A percentile compares a stretch with the other conserved stretches of the same genome.
Evolutionary conservation across 768 basidiomycete species (phyloP).

Genomic region (Nevesoporus exiguus): DNA sequence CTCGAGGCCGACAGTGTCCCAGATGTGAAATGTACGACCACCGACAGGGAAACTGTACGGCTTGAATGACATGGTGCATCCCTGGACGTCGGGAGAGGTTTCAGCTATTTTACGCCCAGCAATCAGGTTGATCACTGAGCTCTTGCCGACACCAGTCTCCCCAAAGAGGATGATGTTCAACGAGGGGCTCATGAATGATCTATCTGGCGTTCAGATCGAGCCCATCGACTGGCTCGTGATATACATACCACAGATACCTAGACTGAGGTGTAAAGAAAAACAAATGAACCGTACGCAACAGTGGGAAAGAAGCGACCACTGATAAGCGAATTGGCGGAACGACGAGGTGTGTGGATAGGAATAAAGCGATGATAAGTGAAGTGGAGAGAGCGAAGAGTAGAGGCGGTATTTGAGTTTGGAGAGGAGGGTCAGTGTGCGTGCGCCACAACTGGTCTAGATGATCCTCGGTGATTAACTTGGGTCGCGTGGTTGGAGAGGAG

Average conservation of each 20-base stretch:
- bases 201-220: slow-evolving; percentile 18
- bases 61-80: slow-evolving; percentile 37
- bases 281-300: neutral
- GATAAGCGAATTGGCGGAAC: neutral
- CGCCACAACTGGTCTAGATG: slow-evolving; percentile 14
- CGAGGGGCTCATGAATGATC: slow-evolving; percentile 17
- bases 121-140: slow-evolving; percentile 34
- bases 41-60: slow-evolving; percentile 26
- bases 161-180: slow-evolving; percentile 44
- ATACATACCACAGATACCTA: slow-evolving; percentile 10
- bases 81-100: slow-evolving; percentile 28
- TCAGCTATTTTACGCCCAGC: slow-evolving; percentile 24
- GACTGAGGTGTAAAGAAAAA: neutral
- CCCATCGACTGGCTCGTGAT: slow-evolving; percentile 2
- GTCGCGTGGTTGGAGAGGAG: slow-evolving; percentile 2
- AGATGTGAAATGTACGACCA: slow-evolving; percentile 21
- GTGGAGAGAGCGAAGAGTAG: neutral
- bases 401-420: slow-evolving; percentile 17
- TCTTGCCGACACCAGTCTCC: slow-evolving; percentile 39
- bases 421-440: neutral
- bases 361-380: neutral
- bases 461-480: slow-evolving; percentile 23
- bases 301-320: neutral
- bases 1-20: slow-evolving; percentile 37
- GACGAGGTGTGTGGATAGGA: neutral